Conservation (phyloP, 2,329 filamentous ascomycete species). For the Beauveria pseudobassiana region DNA sequence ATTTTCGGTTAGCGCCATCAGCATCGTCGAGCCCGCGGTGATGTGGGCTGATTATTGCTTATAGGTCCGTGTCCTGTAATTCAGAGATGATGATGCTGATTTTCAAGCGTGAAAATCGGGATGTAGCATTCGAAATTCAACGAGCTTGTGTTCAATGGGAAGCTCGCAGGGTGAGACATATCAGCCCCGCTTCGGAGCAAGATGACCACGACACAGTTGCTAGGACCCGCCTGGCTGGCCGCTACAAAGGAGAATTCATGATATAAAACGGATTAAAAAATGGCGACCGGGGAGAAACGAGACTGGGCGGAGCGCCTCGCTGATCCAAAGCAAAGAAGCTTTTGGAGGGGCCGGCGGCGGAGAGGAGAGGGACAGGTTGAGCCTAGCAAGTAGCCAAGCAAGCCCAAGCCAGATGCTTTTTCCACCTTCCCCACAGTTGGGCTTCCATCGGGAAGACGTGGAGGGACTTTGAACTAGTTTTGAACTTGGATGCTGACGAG, state of each 20-base stretch:
- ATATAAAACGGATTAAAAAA: background rate
- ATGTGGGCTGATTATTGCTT: background rate
- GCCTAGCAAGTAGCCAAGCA: background rate
- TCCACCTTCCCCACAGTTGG: conserved; percentile 7
- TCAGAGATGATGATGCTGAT: background rate
- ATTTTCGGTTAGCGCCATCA: background rate
- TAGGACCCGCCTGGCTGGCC: background rate
- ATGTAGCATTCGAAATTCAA: background rate
- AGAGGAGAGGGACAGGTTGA: background rate
- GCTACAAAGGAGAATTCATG: too few relatives aligned
- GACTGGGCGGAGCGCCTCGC: background rate
- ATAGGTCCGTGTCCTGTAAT: background rate
- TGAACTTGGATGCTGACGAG: too few relatives aligned
- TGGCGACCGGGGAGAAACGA: background rate
- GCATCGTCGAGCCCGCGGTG: background rate
- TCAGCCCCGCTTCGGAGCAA: conserved; percentile 3
- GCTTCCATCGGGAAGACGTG: background rate
- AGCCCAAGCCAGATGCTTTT: conserved; percentile 3
- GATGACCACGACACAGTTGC: background rate
- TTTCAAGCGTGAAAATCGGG: background rate
- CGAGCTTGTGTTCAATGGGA: background rate
- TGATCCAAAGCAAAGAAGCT: background rate
- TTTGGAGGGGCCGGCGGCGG: background rate
- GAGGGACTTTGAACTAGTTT: background rate
- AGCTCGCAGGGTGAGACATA: conserved; percentile 4